phyloP scores from a whole-genome alignment of 225 moss, liverwort and hornwort species.

The Physcomitrium patens region DNA sequence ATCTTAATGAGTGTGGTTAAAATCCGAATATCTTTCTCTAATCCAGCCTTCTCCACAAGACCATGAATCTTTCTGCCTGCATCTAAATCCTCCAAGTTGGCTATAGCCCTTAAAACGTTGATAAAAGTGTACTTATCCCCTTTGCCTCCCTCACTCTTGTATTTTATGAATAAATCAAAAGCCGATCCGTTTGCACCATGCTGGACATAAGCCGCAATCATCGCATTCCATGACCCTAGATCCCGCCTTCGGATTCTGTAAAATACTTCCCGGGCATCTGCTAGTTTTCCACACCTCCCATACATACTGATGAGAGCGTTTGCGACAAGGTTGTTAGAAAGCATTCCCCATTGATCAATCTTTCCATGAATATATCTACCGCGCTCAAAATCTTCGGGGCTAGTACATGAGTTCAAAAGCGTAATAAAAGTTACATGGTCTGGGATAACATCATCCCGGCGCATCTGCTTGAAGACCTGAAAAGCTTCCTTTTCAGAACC shows the following conservation, averaged over 20 bases:
- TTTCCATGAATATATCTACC: constrained; percentile 45
- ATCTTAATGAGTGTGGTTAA: constrained; percentile 57
- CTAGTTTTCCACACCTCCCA: constrained; percentile 51
- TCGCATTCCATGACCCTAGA: constrained; percentile 63
- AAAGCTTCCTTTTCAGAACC: constrained; percentile 43
- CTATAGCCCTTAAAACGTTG: constrained; percentile 36
- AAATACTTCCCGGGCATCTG: constrained; percentile 58
- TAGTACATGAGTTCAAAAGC: constrained; percentile 52
- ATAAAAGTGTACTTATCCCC: constrained; percentile 57
- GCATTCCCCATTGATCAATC: constrained; percentile 36
- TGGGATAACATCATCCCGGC: constrained; percentile 32
- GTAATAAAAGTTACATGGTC: constrained; percentile 53
- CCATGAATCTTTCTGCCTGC: constrained; percentile 49
- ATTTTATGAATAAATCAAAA: constrained; percentile 44
- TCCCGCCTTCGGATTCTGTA: constrained; percentile 52
- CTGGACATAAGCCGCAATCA: constrained; percentile 50
- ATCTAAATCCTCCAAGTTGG: constrained; percentile 43
- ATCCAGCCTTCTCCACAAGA: constrained; percentile 40
- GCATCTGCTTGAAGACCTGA: constrained; percentile 52
- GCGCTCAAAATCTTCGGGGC: constrained; percentile 36
- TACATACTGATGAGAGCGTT: constrained; percentile 65
- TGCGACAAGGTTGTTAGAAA: constrained; percentile 37
- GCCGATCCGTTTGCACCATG: constrained; percentile 47
- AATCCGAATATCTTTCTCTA: constrained; percentile 49
- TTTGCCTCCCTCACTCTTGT: constrained; percentile 42